phyloP scores from a whole-genome alignment of 2,329 filamentous ascomycete species.

The Talaromyces sp. region DNA sequence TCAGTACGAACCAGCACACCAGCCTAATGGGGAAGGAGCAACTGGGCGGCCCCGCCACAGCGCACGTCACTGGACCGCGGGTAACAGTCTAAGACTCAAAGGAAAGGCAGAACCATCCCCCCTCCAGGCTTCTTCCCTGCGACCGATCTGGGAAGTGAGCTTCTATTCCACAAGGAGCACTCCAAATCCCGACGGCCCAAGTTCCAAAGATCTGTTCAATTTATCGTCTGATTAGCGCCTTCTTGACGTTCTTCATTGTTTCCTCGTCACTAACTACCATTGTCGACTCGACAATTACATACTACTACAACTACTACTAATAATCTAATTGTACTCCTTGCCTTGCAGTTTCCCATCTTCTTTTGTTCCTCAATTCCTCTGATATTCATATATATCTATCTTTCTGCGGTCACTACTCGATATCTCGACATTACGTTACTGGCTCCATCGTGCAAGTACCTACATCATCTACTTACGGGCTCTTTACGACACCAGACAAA shows the following conservation, averaged over 20 bases:
- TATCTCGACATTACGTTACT: background rate
- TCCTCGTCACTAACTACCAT: background rate
- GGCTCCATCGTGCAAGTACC: background rate
- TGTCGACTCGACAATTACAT: background rate
- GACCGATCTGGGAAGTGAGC: constrained; percentile 2
- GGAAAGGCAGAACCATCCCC: background rate
- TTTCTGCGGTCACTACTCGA: background rate
- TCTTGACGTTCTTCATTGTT: background rate
- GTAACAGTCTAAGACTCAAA: background rate
- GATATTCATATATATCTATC: background rate
- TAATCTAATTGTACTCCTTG: background rate
- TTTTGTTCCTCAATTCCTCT: background rate
- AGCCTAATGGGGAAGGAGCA: background rate
- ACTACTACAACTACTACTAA: background rate
- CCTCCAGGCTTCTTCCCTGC: background rate
- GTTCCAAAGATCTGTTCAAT: background rate
- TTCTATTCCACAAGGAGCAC: background rate
- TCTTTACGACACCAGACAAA: background rate
- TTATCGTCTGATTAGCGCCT: background rate
- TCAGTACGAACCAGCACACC: background rate
- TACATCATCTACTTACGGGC: background rate
- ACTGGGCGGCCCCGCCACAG: background rate
- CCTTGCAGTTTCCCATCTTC: background rate
- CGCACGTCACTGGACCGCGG: constrained; percentile 1
- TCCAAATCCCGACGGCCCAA: background rate